Conservation (phyloP, 805 yeast genomes). For the Pichia eremophila region DNA sequence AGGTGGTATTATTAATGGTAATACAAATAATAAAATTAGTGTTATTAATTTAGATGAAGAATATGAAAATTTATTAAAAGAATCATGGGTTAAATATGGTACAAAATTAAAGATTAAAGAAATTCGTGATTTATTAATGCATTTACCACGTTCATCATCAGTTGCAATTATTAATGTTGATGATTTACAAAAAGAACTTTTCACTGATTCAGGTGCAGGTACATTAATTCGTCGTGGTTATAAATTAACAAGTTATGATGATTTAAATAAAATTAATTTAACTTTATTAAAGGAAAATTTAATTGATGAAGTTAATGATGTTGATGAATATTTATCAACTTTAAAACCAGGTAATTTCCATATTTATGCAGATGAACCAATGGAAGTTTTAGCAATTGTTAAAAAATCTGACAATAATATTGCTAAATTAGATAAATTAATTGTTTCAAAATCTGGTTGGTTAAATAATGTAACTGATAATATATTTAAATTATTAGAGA, state of each 20-base stretch:
- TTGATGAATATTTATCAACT: constrained; percentile 70
- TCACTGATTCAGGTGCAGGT: constrained; percentile 99
- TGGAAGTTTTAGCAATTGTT: constrained; percentile 88
- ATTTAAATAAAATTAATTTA: constrained; percentile 46
- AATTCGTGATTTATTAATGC: constrained; percentile 87
- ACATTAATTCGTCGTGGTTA: constrained; percentile 96
- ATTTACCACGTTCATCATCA: constrained; percentile 91
- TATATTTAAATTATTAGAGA: constrained; percentile 72
- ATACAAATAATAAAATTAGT: constrained; percentile 81
- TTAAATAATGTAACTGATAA: constrained; percentile 94
- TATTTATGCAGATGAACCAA: constrained; percentile 90
- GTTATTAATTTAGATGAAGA: constrained; percentile 93
- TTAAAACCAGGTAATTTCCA: constrained; percentile 47
- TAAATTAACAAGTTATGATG: constrained; percentile 68
- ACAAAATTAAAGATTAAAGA: constrained; percentile 95
- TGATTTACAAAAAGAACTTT: constrained; percentile 92
- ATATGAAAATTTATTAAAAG: constrained; percentile 80
- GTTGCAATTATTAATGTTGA: constrained; percentile 95
- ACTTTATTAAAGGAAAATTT: constrained; percentile 72
- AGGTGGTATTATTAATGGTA: constrained; percentile 94
- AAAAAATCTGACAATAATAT: constrained; percentile 34
- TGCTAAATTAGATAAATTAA: constrained; percentile 74
- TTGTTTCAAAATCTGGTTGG: constrained; percentile 90
- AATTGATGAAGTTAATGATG: constrained; percentile 65
- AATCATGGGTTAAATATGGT: constrained; percentile 98